Evolutionary conservation across 2,329 filamentous ascomycete species (phyloP), one percentile per base, ranked within the genome.

Genomic region (Phialocephala sp.): DNA sequence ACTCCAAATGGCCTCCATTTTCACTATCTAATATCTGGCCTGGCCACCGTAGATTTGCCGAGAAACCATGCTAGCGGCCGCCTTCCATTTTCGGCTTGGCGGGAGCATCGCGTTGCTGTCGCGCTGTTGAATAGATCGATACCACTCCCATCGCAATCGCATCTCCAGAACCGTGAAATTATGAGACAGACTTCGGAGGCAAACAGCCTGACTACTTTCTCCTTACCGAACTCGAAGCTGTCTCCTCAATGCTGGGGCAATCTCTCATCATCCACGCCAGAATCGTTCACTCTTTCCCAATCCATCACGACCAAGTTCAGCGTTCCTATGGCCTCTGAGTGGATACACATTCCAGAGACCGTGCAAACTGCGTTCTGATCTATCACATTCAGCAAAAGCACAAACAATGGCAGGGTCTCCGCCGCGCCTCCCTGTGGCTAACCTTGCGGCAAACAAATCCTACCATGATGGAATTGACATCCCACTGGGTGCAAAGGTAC

Each of bases 401-500:
- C 12, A 45, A 60, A 45, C 60, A 50, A 66, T 66, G 66, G 47
- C 27, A 41, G 24, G 15, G 12, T 50, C 56, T 18, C 57, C 64
- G 52, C 60, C 41, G 20, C 41, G 22, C 52, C 41, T 43, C 8
- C 41, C 64, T 43, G 56, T 50, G 12, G 56, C 32, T 32, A 66
- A n/a, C 41, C 63, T 58, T 24, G n/a, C 63, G 1, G 24, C 35
- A 37, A 62, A 58, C 24, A 60, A 47, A 36, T 24, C 57, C 6
- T 9, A 57, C 50, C 11, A 14, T 50, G 47, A 36, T 50, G 27
- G 50, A 45, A 41, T 27, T 57, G 37, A 62, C 54, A 22, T 35
- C 24, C 14, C 22, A 11, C 5, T 35, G 35, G 50, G 20, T 35
- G 43, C 27, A 35, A 66, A 66, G 62, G 68, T 71, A 60, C 4